Evolutionary conservation across 768 basidiomycete genomes (phyloP).

Genomic region (Phylloporus rhodoxanthus): DNA sequence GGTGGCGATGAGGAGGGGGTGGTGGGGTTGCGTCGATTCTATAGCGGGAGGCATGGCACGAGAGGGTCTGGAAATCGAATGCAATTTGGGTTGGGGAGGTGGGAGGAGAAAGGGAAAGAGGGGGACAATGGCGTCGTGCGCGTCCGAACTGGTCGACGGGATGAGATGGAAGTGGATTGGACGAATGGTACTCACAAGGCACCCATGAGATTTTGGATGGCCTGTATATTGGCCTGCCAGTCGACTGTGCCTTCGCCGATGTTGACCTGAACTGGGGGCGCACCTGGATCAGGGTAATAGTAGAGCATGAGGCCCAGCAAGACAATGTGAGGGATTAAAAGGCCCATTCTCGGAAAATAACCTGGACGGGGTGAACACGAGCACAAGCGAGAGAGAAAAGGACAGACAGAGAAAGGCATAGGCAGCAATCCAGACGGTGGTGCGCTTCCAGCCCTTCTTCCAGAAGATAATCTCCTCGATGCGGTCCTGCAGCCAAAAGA

Average conservation of each 20-base stretch:
- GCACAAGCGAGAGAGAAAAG: neutral
- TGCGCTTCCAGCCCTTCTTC: constrained; percentile 42
- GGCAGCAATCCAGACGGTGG: constrained; percentile 59
- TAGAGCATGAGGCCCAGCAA: constrained; percentile 62
- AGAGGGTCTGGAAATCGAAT: constrained; percentile 28
- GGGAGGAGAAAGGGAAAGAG: constrained; percentile 39
- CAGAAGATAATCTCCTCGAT: constrained; percentile 81
- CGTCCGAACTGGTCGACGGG: constrained; percentile 47
- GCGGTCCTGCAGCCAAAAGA: constrained; percentile 89
- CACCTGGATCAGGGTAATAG: constrained; percentile 45
- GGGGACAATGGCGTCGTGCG: constrained; percentile 48
- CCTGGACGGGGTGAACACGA: constrained; percentile 37
- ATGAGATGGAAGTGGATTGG: neutral
- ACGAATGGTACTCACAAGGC: constrained; percentile 46
- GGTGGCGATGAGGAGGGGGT: constrained; percentile 32
- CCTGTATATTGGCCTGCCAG: constrained; percentile 85
- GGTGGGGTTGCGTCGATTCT: constrained; percentile 18
- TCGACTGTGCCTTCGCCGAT: constrained; percentile 61
- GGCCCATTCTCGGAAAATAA: constrained; percentile 65
- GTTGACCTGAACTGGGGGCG: constrained; percentile 34
- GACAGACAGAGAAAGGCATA: constrained; percentile 72
- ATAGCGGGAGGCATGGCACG: constrained; percentile 3
- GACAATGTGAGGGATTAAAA: constrained; percentile 61
- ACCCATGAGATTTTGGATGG: constrained; percentile 89
- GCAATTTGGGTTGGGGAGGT: constrained; percentile 44